phyloP scores from a whole-genome alignment of 2,329 filamentous ascomycete genomes.

The Epichloe uncinata region DNA sequence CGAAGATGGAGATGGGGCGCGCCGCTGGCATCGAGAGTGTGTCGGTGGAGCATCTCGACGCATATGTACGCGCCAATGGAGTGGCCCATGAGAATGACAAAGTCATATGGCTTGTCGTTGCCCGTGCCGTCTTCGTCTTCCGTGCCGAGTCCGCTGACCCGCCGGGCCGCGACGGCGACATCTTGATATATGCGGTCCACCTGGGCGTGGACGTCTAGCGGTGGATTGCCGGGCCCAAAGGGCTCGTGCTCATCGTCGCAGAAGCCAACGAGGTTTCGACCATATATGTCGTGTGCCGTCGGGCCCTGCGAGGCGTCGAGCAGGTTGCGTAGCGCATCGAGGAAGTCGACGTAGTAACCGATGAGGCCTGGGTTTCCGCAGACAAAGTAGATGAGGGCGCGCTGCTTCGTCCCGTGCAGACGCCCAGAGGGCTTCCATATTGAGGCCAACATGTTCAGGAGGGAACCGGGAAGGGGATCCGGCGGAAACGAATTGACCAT shows the following conservation, averaged over 20 bases:
- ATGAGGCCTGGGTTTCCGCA: conserved; percentile 67
- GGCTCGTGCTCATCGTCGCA: conserved; percentile 37
- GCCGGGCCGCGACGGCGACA: conserved; percentile 23
- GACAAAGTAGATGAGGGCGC: conserved; percentile 54
- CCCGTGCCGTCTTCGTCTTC: no score
- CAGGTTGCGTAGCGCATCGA: conserved; percentile 40
- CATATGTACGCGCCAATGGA: conserved; percentile 62
- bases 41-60: conserved; percentile 52
- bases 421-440: conserved; percentile 18
- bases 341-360: conserved; percentile 58
- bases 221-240: conserved; percentile 26
- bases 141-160: no score
- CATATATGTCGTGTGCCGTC: conserved; percentile 40
- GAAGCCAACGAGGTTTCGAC: conserved; percentile 46
- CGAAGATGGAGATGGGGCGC: conserved; percentile 28
- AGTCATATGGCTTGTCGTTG: conserved; percentile 32
- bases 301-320: conserved; percentile 30
- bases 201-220: conserved; percentile 40
- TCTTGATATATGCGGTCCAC: conserved; percentile 30
- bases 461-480: no score
- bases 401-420: conserved; percentile 10
- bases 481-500: no score
- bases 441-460: conserved; percentile 10
- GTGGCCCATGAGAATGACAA: conserved; percentile 57
- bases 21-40: conserved; percentile 25